These are phyloP conservation scores for Neonectria coccinea DNA, from an alignment of 2,329 filamentous ascomycete genomes.

Conservation along the genomic window DNA sequence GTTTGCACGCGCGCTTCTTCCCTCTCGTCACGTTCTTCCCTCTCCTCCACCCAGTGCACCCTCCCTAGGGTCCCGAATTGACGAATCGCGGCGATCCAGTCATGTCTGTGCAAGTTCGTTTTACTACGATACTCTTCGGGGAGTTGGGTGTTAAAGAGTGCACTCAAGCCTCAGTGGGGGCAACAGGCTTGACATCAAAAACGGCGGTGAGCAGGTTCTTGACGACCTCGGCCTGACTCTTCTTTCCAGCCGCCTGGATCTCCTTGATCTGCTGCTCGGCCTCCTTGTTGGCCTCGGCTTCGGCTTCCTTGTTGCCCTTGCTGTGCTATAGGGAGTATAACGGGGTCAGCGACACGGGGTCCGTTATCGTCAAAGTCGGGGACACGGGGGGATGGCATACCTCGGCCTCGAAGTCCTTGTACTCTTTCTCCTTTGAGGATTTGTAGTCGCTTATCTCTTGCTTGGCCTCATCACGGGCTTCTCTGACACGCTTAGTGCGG, in stretches of 20 bases:
- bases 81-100: conserved; percentile 21
- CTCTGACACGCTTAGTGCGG: conserved; percentile 96
- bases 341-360: conserved; percentile 19
- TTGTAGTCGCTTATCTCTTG: conserved; percentile 97
- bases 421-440: conserved; percentile 90
- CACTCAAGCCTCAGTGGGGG: conserved; percentile 51
- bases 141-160: not conserved
- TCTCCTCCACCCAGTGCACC: conserved; percentile 32
- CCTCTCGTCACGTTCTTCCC: conserved; percentile 30
- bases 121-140: not conserved
- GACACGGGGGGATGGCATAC: conserved; percentile 50
- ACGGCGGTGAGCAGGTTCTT: conserved; percentile 88
- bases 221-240: conserved; percentile 83
- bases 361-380: no score
- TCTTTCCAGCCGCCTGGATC: conserved; percentile 83
- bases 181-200: conserved; percentile 81
- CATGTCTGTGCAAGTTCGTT: conserved; percentile 7
- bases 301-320: conserved; percentile 85
- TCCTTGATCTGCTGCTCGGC: conserved; percentile 84
- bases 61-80: conserved; percentile 8
- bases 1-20: conserved; percentile 23
- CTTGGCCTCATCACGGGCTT: conserved; percentile 95
- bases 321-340: conserved; percentile 73
- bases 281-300: conserved; percentile 82
- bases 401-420: conserved; percentile 90